Evolutionary conservation across 306 rosid species (phyloP).

Genomic region (Glycyrrhiza uralensis): DNA sequence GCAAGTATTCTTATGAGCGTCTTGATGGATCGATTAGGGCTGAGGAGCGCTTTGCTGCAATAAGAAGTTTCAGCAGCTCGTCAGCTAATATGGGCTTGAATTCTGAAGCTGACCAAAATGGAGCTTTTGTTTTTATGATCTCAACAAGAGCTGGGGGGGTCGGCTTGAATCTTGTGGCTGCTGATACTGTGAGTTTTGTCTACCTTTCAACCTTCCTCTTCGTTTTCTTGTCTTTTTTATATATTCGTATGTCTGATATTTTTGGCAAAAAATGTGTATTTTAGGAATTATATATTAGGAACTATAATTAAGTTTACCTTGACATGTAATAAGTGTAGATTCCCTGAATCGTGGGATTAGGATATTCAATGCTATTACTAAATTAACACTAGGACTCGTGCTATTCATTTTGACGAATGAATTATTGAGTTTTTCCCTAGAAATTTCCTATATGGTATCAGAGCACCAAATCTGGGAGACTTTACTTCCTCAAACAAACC

Average conservation of each 20-base stretch:
- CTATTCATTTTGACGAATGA: too few species aligned
- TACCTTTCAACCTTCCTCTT: constrained; percentile 16
- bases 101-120: constrained; percentile 49
- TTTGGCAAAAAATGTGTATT: too few species aligned
- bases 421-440: too few species aligned
- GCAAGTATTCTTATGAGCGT: constrained; percentile 84
- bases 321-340: too few species aligned
- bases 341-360: too few species aligned
- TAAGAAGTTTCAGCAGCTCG: constrained; percentile 80
- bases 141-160: constrained; percentile 99
- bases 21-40: constrained; percentile 98
- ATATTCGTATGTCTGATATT: background rate
- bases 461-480: too few species aligned
- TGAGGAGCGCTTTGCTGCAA: constrained; percentile 98
- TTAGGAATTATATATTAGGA: too few species aligned
- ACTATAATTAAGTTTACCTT: too few species aligned
- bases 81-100: constrained; percentile 43
- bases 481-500: too few species aligned
- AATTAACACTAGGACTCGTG: too few species aligned
- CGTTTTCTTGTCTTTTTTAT: background rate
- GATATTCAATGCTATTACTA: too few species aligned
- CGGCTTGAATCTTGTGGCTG: constrained; percentile 94
- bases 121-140: constrained; percentile 86
- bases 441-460: too few species aligned
- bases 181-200: constrained; percentile 78